Conservation (phyloP, 2,329 filamentous ascomycete genomes). For the Fusarium burgessii region DNA sequence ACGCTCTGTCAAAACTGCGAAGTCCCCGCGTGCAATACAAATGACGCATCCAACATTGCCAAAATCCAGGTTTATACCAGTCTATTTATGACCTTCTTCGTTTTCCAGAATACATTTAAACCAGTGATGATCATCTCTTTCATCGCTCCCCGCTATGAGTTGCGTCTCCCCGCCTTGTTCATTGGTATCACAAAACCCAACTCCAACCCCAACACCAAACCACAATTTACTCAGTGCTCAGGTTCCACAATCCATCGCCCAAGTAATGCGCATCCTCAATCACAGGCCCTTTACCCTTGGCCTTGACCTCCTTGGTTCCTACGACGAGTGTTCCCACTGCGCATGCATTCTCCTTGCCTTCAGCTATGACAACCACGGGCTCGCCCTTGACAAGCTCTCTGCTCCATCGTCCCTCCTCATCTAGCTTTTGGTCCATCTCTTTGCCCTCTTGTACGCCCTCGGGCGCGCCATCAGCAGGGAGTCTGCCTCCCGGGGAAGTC, state of each 20-base stretch:
- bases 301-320: constrained; percentile 92
- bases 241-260: constrained; percentile 91
- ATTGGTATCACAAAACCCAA: constrained; percentile 40
- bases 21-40: background rate
- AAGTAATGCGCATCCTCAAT: constrained; percentile 95
- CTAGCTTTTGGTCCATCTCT: constrained; percentile 58
- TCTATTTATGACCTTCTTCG: background rate
- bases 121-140: background rate
- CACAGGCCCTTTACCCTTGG: constrained; percentile 92
- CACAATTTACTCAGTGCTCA: constrained; percentile 62
- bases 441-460: constrained; percentile 53
- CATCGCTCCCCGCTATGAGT: background rate
- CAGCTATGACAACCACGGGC: constrained; percentile 88
- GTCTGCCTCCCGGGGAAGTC: constrained; percentile 82
- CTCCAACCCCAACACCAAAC: background rate
- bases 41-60: background rate
- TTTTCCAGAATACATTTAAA: background rate
- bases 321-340: constrained; percentile 86
- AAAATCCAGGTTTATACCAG: background rate
- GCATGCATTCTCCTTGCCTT: constrained; percentile 93
- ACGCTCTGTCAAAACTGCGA: background rate
- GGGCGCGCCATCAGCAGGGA: constrained; percentile 69
- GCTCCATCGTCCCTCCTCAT: constrained; percentile 68
- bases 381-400: constrained; percentile 81
- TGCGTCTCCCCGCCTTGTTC: constrained; percentile 10